A percentile compares a stretch with the other conserved stretches of the same genome.
These are phyloP conservation scores for Solanum phureja DNA, from an alignment of 257 asterid genomes.

Conservation along the genomic window DNA sequence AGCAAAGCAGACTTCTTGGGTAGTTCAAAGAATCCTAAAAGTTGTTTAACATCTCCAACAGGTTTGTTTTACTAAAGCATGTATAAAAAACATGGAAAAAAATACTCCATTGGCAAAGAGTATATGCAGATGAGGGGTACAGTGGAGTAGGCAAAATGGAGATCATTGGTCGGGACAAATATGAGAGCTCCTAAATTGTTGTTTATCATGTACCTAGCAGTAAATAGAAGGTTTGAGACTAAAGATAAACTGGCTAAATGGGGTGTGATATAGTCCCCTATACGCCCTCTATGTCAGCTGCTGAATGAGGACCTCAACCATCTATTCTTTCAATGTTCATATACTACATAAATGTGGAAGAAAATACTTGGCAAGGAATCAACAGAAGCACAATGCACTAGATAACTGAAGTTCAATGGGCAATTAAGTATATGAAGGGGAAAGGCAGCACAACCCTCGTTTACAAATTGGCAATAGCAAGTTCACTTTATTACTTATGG, in stretches of 20 bases:
- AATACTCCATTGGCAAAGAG: background rate
- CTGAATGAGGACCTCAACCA: background rate
- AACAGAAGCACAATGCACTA: background rate
- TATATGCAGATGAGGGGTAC: background rate
- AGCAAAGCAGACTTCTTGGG: background rate
- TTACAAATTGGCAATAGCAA: background rate
- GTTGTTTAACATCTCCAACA: background rate
- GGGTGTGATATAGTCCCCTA: background rate
- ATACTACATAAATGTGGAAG: background rate
- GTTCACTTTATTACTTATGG: background rate
- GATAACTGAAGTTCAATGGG: background rate
- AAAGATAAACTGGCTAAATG: background rate
- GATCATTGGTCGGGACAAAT: background rate
- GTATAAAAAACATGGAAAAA: background rate
- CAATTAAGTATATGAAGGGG: background rate
- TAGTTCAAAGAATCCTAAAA: background rate
- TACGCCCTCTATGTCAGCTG: background rate
- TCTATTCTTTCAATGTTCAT: background rate
- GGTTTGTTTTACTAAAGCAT: background rate
- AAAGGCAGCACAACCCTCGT: background rate
- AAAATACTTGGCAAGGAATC: background rate
- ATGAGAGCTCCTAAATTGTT: background rate
- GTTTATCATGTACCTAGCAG: background rate
- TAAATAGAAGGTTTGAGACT: background rate
- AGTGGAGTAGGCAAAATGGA: background rate